A percentile compares a stretch with the other conserved stretches of the same genome.
phyloP scores from a whole-genome alignment of 495 filamentous ascomycete species.

The Lophiostoma macrostomum region DNA sequence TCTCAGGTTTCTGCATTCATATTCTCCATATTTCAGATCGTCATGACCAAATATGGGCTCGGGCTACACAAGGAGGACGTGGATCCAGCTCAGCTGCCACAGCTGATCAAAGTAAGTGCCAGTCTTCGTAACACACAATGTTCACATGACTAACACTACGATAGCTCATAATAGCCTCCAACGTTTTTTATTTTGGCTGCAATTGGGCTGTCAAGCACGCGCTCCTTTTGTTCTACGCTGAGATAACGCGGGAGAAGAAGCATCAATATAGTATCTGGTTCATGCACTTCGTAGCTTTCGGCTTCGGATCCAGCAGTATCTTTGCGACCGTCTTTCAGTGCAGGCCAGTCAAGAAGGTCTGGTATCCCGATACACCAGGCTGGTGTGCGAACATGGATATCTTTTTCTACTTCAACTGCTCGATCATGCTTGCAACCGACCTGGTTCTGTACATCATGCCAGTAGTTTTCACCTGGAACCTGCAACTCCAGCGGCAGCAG shows the following conservation, averaged over 20 bases:
- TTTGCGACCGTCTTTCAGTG: conserved; percentile 28
- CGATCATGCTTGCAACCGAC: conserved; percentile 22
- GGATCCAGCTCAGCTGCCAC: not conserved
- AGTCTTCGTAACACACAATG: not conserved
- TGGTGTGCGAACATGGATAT: conserved; percentile 13
- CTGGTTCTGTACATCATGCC: conserved; percentile 25
- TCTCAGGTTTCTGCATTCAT: conserved; percentile 14
- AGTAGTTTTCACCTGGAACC: conserved; percentile 22
- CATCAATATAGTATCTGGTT: conserved; percentile 9
- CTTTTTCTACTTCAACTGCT: conserved; percentile 21
- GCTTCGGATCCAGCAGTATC: conserved; percentile 19
- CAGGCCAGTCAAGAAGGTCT: conserved; percentile 17
- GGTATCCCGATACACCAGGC: not conserved
- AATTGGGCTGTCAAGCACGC: conserved; percentile 32
- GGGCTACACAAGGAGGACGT: conserved; percentile 12
- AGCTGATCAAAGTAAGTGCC: conserved; percentile 11
- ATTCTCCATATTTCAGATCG: conserved; percentile 22
- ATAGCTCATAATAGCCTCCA: conserved; percentile 15
- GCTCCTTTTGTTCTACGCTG: conserved; percentile 29
- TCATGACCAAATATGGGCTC: conserved; percentile 4
- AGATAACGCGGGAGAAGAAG: conserved; percentile 9
- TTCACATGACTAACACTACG: not conserved
- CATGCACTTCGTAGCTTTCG: conserved; percentile 30
- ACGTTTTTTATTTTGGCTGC: conserved; percentile 28
- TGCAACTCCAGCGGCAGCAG: conserved; percentile 17